Conservation (phyloP, 306 rosid species). For the Pterocarpus macrocarpus region DNA sequence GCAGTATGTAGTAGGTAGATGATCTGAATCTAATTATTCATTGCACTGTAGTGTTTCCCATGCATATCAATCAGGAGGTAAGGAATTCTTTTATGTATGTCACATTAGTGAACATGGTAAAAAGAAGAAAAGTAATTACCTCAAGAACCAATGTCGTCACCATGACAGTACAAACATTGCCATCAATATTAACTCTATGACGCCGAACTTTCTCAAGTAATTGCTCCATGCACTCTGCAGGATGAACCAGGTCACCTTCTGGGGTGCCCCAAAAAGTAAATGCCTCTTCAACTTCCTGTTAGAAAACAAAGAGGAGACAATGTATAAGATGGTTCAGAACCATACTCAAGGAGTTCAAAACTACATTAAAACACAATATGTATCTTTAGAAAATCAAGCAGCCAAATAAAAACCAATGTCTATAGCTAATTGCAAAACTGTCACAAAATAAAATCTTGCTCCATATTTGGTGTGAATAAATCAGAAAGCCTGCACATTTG, state of each 20-base stretch:
- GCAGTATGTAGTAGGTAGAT: neutral
- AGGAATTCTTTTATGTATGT: neutral
- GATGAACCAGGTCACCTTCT: slow-evolving; percentile 95
- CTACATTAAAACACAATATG: neutral
- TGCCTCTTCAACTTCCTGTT: slow-evolving; percentile 86
- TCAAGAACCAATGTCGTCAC: slow-evolving; percentile 96
- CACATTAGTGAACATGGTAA: slow-evolving; percentile 25
- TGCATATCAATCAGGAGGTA: neutral
- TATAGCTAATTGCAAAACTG: slow-evolving; percentile 5
- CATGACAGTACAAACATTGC: slow-evolving; percentile 97
- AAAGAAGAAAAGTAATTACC: slow-evolving; percentile 58
- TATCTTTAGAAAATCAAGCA: neutral
- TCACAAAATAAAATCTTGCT: slow-evolving; percentile 19
- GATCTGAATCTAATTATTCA: neutral
- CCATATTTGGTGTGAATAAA: slow-evolving; percentile 23
- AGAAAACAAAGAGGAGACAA: slow-evolving; percentile 32
- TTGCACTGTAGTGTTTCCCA: neutral
- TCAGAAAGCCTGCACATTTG: neutral
- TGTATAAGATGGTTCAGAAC: slow-evolving; percentile 4
- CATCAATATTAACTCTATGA: slow-evolving; percentile 93
- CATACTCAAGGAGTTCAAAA: slow-evolving; percentile 10
- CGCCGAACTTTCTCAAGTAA: slow-evolving; percentile 98
- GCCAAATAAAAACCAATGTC: slow-evolving; percentile 3
- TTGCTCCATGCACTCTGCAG: slow-evolving; percentile 98
- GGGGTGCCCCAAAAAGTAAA: slow-evolving; percentile 96